Conservation (phyloP, 176 grass and related monocot species). For the Carex pumila region DNA sequence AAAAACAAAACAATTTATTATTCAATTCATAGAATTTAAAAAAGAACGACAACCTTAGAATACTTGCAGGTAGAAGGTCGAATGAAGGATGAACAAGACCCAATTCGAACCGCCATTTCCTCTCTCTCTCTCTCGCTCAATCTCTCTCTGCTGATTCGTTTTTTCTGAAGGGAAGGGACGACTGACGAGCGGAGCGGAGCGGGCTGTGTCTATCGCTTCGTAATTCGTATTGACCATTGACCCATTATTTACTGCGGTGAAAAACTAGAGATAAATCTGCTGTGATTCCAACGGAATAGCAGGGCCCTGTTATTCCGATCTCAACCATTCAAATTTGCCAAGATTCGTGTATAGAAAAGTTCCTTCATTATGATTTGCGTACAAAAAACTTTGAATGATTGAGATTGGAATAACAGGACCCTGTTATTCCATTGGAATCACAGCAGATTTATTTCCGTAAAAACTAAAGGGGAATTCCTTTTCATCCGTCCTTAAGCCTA, state of each 20-base stretch:
- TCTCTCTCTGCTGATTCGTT: neutral
- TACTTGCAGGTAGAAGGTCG: neutral
- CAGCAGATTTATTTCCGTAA: no score
- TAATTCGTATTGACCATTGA: neutral
- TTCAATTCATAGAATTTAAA: neutral
- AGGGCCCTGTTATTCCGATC: no score
- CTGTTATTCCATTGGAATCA: no score
- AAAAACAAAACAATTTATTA: neutral
- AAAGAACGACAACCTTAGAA: neutral
- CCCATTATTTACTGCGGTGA: neutral
- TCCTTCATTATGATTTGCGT: no score
- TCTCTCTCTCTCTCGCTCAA: neutral
- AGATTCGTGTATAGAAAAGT: no score
- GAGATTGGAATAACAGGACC: no score
- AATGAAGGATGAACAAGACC: slow-evolving; percentile 4
- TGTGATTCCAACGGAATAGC: no score
- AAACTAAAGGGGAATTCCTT: neutral
- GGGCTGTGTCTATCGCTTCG: neutral
- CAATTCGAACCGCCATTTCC: slow-evolving; percentile 8
- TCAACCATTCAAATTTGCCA: no score
- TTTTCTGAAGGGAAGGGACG: neutral
- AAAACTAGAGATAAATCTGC: no score
- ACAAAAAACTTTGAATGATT: no score
- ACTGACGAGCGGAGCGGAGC: neutral
- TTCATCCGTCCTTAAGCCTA: no score